These are phyloP conservation scores for Fomitopsis palustris DNA, from an alignment of 1,284 basidiomycete species.

Conservation along the genomic window DNA sequence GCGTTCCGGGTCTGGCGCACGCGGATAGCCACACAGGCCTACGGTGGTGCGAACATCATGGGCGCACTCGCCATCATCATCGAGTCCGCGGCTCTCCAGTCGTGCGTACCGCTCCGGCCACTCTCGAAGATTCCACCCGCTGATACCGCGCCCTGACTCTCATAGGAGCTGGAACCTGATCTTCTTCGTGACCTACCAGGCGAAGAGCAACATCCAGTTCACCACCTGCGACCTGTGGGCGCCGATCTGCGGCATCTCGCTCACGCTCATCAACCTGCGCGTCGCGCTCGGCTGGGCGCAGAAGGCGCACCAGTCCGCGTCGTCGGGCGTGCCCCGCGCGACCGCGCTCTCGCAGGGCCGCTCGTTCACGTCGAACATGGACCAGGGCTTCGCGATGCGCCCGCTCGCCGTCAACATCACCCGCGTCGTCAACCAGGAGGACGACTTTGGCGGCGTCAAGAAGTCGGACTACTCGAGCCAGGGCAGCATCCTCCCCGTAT, in stretches of 20 bases:
- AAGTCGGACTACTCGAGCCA: conserved; percentile 3
- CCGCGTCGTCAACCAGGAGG: conserved; percentile 6
- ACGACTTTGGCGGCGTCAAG: conserved; percentile 3
- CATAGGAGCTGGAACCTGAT: conserved; percentile 6
- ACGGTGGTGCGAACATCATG: conserved; percentile 7
- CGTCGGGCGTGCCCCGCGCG: not conserved
- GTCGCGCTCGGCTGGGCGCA: conserved; percentile 8
- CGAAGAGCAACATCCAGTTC: conserved; percentile 7
- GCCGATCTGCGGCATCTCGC: conserved; percentile 5
- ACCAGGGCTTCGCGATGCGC: conserved; percentile 1
- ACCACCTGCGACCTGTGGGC: conserved; percentile 7
- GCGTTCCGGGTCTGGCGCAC: conserved; percentile 6
- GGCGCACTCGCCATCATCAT: conserved; percentile 8
- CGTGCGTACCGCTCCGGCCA: not conserved
- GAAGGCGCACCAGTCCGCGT: conserved; percentile 1
- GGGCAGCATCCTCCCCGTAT: conserved; percentile 7
- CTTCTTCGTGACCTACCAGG: conserved; percentile 9
- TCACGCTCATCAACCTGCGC: conserved; percentile 10
- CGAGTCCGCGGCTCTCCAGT: conserved; percentile 3
- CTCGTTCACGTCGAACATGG: not conserved
- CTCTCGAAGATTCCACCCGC: not conserved
- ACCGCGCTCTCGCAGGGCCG: not conserved
- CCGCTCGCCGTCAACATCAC: conserved; percentile 7
- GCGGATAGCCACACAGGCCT: not conserved
- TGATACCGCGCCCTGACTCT: not conserved